Evolutionary conservation across 257 asterid genomes (phyloP).

Genomic region (Solanum virginianum): DNA sequence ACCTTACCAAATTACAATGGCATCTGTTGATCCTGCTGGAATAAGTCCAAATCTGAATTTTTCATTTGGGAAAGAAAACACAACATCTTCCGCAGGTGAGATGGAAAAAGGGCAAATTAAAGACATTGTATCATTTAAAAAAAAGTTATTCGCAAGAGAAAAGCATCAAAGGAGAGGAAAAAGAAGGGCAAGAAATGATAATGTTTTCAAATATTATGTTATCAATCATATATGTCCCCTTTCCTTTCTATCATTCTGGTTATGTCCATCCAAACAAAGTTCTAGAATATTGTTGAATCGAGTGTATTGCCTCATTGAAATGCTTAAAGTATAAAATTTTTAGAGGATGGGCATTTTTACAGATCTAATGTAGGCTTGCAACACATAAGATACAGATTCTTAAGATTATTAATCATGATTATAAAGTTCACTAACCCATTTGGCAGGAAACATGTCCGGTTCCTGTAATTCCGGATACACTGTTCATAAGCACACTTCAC

Average conservation of each 20-base stretch:
- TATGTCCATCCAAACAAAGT: background rate
- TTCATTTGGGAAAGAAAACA: slow-evolving; percentile 56
- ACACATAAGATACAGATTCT: background rate
- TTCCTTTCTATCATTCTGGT: background rate
- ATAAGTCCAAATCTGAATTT: slow-evolving; percentile 83
- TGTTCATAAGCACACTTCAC: slow-evolving; percentile 11
- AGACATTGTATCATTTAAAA: background rate
- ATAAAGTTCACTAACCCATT: slow-evolving; percentile 16
- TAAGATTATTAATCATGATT: background rate
- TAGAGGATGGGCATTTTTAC: background rate
- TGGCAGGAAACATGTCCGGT: slow-evolving; percentile 13
- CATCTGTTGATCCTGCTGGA: slow-evolving; percentile 99
- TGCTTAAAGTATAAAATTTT: background rate
- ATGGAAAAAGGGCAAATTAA: slow-evolving; percentile 9
- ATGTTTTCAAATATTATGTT: background rate
- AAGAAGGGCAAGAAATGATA: background rate
- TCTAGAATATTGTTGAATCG: background rate
- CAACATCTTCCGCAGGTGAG: slow-evolving; percentile 44
- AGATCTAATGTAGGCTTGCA: background rate
- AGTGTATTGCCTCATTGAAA: background rate
- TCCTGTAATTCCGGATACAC: slow-evolving; percentile 21
- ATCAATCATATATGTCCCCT: background rate
- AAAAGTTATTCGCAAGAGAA: background rate
- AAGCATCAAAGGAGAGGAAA: background rate
- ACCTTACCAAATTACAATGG: slow-evolving; percentile 75